Evolutionary conservation across 2,329 filamentous ascomycete genomes (phyloP).

Genomic region (Diplodia mutila): DNA sequence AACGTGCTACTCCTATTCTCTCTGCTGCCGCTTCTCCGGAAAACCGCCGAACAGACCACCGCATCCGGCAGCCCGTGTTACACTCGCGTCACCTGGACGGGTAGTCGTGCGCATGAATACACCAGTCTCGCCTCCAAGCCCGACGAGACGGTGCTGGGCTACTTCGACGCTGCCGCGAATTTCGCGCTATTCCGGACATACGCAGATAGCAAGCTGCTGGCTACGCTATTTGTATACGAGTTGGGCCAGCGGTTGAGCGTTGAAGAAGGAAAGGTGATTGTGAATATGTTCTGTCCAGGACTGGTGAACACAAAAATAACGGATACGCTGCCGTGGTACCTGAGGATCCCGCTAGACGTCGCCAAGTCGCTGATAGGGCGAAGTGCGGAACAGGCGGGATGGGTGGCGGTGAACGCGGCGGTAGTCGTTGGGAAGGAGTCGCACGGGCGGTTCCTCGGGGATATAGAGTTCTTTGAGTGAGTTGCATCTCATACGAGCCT

Average conservation of each 20-base stretch:
- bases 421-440: background rate
- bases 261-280: background rate
- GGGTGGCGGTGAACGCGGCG: background rate
- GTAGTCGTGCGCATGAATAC: background rate
- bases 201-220: background rate
- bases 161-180: background rate
- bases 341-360: background rate
- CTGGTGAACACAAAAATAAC: background rate
- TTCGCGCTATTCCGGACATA: background rate
- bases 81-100: background rate
- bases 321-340: background rate
- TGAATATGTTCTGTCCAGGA: background rate
- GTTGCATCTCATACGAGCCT: background rate
- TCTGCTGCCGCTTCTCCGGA: background rate
- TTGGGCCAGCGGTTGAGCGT: background rate
- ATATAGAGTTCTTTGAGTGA: background rate
- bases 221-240: background rate
- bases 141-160: background rate
- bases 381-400: background rate
- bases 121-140: background rate
- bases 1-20: background rate
- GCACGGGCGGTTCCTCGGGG: background rate
- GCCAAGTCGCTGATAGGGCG: background rate
- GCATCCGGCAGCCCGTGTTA: too few species aligned
- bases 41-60: background rate